Evolutionary conservation across 345 rosid species (phyloP).

Genomic region (Citropsis articulata): DNA sequence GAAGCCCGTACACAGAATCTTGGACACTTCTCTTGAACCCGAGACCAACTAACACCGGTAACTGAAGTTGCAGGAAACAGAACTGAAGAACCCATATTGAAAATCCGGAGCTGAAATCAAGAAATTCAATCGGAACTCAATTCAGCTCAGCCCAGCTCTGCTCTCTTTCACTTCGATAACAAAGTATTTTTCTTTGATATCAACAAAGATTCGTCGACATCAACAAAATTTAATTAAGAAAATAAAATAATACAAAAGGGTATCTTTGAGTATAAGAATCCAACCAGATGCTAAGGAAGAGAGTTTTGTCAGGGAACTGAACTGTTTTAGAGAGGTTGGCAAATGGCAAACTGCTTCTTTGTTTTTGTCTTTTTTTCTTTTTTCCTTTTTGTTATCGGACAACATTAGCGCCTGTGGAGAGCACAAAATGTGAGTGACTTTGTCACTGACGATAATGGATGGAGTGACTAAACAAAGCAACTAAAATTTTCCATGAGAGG

Average conservation of each 20-base stretch:
- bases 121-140: background rate
- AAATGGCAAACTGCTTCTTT: background rate
- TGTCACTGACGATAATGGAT: constrained; percentile 1
- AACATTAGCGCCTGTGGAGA: background rate
- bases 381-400: background rate
- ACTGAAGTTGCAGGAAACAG: constrained; percentile 62
- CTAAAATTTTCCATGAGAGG: background rate
- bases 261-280: background rate
- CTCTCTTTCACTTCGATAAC: background rate
- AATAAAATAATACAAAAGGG: background rate
- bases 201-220: too few species aligned
- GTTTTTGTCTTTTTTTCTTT: background rate
- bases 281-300: constrained; percentile 11
- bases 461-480: background rate
- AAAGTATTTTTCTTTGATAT: background rate
- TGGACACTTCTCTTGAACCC: constrained; percentile 34
- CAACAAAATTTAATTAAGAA: too few species aligned
- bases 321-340: background rate
- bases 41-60: constrained; percentile 36
- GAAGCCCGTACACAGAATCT: constrained; percentile 55
- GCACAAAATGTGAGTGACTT: background rate
- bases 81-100: constrained; percentile 70
- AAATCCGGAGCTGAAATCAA: background rate
- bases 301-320: constrained; percentile 12
- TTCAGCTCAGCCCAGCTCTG: background rate